Percentiles rank a stretch among this genome's conserved stretches.
Conservation (phyloP, 306 rosid genomes). For the Castanospermum australe region DNA sequence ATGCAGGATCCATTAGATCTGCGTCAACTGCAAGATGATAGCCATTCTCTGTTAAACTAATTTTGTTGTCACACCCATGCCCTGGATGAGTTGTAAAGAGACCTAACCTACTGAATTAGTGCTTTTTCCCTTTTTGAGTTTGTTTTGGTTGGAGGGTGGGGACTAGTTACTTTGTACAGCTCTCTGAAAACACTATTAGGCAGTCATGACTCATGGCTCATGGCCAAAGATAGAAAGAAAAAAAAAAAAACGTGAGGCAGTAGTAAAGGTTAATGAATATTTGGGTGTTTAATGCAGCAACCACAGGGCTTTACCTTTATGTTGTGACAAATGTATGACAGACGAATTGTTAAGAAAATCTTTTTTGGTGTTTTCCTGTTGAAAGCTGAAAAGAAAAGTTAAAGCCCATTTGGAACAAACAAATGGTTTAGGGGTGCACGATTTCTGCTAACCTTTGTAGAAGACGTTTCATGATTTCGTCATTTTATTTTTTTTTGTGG, state of each 20-base stretch:
- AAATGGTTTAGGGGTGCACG: too few relatives aligned
- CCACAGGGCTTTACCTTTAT: neutral
- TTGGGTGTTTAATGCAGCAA: neutral
- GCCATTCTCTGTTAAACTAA: neutral
- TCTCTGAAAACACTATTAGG: slow-evolving; percentile 7
- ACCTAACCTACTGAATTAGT: neutral
- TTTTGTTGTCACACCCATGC: neutral
- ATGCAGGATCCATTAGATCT: slow-evolving; percentile 42
- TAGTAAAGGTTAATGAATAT: neutral
- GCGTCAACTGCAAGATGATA: slow-evolving; percentile 3
- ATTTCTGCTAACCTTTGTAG: too few relatives aligned
- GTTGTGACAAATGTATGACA: neutral
- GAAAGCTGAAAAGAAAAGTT: neutral
- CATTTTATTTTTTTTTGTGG: too few relatives aligned
- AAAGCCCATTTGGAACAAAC: too few relatives aligned
- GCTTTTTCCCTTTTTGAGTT: neutral
- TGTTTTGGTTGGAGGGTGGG: neutral
- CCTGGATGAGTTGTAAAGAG: neutral
- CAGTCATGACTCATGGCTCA: too few relatives aligned
- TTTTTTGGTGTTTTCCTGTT: neutral
- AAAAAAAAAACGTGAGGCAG: neutral
- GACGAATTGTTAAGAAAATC: neutral
- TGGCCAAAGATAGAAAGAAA: neutral
- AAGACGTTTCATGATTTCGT: too few relatives aligned
- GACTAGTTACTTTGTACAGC: slow-evolving; percentile 28